phyloP scores from a whole-genome alignment of 495 filamentous ascomycete genomes.

The Daldinia childiae region DNA sequence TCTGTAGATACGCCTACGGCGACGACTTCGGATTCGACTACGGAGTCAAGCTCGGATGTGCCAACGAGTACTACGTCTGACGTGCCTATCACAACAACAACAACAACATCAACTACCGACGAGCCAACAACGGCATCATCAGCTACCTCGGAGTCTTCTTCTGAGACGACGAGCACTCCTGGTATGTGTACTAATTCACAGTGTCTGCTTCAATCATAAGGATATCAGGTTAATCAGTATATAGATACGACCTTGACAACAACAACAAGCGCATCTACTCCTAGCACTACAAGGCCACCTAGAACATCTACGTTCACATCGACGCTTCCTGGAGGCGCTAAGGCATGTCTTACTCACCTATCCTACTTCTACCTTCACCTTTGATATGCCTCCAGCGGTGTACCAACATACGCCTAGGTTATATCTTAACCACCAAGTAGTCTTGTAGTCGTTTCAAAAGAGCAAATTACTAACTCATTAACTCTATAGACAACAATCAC shows the following conservation, averaged over 20 bases:
- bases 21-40: slow-evolving; percentile 2
- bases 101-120: slow-evolving; percentile 1
- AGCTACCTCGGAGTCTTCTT: slow-evolving; percentile 29
- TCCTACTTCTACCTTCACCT: not conserved
- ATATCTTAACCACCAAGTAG: slow-evolving; percentile 39
- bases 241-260: slow-evolving; percentile 37
- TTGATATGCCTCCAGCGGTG: not conserved
- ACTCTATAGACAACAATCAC: slow-evolving; percentile 41
- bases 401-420: not conserved
- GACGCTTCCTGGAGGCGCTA: slow-evolving; percentile 51
- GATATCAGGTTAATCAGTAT: slow-evolving; percentile 10
- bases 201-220: not conserved
- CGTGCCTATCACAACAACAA: slow-evolving; percentile 10
- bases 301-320: slow-evolving; percentile 49
- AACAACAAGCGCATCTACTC: slow-evolving; percentile 25
- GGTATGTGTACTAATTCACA: slow-evolving; percentile 25
- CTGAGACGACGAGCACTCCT: slow-evolving; percentile 28
- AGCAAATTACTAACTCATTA: slow-evolving; percentile 9
- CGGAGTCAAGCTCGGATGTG: slow-evolving; percentile 23
- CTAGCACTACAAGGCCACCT: slow-evolving; percentile 28
- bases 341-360: slow-evolving; percentile 23
- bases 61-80: slow-evolving; percentile 22
- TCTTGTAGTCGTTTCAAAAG: not conserved
- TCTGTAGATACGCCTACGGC: slow-evolving; percentile 27
- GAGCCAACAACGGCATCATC: slow-evolving; percentile 22